A percentile compares a stretch with the other conserved stretches of the same genome.
phyloP scores from a whole-genome alignment of 2,329 filamentous ascomycete genomes.

The Talaromyces marneffei region DNA sequence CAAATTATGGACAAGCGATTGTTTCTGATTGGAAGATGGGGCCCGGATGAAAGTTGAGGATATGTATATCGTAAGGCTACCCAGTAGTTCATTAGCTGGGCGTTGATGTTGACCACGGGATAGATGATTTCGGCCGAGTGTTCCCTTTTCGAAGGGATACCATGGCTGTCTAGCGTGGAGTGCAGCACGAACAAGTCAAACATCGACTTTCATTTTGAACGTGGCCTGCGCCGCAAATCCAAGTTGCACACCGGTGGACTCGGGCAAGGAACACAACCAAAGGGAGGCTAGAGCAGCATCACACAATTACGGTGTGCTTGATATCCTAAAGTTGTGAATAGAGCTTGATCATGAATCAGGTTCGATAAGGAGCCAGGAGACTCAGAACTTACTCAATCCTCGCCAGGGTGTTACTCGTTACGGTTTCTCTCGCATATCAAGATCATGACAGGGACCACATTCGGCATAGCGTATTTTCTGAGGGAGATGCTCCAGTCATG shows the following conservation, averaged over 20 bases:
- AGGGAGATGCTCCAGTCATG: neutral
- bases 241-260: slow-evolving; percentile 4
- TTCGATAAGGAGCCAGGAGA: neutral
- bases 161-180: neutral
- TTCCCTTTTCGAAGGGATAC: neutral
- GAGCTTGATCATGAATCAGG: neutral
- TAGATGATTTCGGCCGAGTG: neutral
- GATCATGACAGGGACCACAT: neutral
- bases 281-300: neutral
- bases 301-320: neutral
- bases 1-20: neutral
- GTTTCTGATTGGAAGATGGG: neutral
- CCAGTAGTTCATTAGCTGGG: neutral
- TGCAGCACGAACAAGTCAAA: neutral
- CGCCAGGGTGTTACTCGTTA: neutral
- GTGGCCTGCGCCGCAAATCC: neutral
- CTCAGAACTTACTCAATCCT: neutral
- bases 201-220: neutral
- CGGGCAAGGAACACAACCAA: slow-evolving; percentile 6
- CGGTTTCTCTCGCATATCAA: neutral
- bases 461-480: neutral
- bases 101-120: neutral
- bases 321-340: neutral
- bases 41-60: neutral
- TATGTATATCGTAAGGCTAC: neutral